Evolutionary conservation across 1,284 basidiomycete genomes (phyloP).

Genomic region (Sphaerobolus stellatus): DNA sequence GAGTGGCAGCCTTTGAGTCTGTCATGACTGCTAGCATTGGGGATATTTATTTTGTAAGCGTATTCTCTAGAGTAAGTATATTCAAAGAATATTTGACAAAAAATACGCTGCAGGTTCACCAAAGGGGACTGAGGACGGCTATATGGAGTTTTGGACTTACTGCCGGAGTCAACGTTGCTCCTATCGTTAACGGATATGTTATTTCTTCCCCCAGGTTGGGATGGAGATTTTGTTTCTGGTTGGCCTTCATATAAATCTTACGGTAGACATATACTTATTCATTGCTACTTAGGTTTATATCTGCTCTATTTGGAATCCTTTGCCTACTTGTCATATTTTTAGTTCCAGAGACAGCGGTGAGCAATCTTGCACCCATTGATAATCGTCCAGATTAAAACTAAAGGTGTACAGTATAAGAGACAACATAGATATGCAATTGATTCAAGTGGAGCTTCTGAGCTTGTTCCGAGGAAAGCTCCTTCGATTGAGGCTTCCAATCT

Average conservation of each 20-base stretch:
- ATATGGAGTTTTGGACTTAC: constrained; percentile 45
- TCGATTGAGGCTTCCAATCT: too few species aligned
- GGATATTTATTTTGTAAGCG: constrained; percentile 37
- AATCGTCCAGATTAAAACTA: constrained; percentile 12
- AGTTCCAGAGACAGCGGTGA: constrained; percentile 35
- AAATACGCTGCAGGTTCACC: constrained; percentile 34
- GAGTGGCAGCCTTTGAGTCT: constrained; percentile 45
- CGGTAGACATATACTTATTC: constrained; percentile 42
- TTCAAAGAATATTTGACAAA: too few species aligned
- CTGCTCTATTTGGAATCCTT: constrained; percentile 37
- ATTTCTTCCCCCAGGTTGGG: background rate
- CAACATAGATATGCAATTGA: constrained; percentile 31
- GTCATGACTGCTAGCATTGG: constrained; percentile 44
- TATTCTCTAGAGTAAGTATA: too few species aligned
- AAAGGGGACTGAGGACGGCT: constrained; percentile 40
- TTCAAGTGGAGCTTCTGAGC: constrained; percentile 14
- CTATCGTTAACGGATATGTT: constrained; percentile 2
- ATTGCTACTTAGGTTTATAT: constrained; percentile 15
- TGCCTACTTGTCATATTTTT: constrained; percentile 42
- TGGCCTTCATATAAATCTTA: constrained; percentile 42
- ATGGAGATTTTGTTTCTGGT: constrained; percentile 34
- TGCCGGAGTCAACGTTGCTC: constrained; percentile 36
- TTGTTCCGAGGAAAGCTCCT: background rate
- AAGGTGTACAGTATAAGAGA: constrained; percentile 20
- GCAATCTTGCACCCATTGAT: constrained; percentile 28